phyloP scores from a whole-genome alignment of 441 rosid species.

The Populus hybrid region DNA sequence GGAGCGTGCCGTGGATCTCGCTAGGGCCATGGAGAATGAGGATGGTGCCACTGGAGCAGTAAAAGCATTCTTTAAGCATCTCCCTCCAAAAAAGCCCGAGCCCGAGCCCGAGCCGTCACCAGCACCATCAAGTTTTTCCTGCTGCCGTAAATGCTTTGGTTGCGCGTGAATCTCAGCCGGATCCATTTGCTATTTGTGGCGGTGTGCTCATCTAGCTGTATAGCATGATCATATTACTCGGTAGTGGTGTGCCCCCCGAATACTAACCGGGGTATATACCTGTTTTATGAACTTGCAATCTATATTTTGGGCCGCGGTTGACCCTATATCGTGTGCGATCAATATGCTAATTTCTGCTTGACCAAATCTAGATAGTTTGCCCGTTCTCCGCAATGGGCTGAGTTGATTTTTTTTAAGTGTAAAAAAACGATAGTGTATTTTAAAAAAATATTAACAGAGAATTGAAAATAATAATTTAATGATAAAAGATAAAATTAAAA shows the following conservation, averaged over 20 bases:
- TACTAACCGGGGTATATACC: not conserved
- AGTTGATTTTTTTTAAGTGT: too few relatives aligned
- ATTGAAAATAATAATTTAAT: too few relatives aligned
- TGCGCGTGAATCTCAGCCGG: constrained; percentile 47
- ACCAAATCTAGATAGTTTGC: not conserved
- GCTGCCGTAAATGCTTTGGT: constrained; percentile 68
- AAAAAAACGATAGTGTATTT: too few relatives aligned
- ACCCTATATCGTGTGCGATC: not conserved
- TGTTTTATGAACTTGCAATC: too few relatives aligned
- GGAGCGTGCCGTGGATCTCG: constrained; percentile 70
- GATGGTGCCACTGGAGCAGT: constrained; percentile 97
- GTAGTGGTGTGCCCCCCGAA: not conserved
- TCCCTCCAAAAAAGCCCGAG: constrained; percentile 40
- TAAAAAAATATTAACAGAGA: too few relatives aligned
- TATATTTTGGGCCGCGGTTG: not conserved
- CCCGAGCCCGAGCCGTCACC: constrained; percentile 32
- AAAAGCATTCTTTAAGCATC: constrained; percentile 88
- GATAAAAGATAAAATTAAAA: too few relatives aligned
- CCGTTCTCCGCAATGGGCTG: too few relatives aligned
- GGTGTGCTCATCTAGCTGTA: not conserved
- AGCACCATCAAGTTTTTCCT: constrained; percentile 43
- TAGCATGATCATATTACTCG: not conserved
- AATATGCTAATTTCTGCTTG: not conserved
- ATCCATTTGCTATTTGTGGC: not conserved
- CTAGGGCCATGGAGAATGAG: constrained; percentile 90